Evolutionary conservation across 169 alveolate species (phyloP), one percentile per base, ranked within the genome.

Genomic region (Eimeria sp.): DNA sequence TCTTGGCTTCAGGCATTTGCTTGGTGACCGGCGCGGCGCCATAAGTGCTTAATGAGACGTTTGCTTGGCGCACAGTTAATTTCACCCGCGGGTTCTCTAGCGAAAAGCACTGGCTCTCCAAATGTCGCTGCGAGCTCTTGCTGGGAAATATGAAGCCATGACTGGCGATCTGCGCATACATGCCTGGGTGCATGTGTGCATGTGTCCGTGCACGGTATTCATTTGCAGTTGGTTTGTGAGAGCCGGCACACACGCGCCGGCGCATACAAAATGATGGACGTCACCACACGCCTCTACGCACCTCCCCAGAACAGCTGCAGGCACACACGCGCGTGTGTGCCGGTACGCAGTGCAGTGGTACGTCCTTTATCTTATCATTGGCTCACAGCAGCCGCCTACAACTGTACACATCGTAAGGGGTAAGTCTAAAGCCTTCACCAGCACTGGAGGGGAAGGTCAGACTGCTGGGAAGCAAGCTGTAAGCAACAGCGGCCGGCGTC

Each of bases 1-100:
- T 7, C 27, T 10, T 83, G 40, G 3, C n/a, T 20, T 51, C 20
- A 83, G 91, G 91, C 45, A 40, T 57, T n/a, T 83, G 91, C 40
- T 83, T 83, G 58, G 91, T 83, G 76, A 54, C 91, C 34, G 91
- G 91, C 73, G 43, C 76, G 34, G 76, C 91, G 47, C 91, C 91
- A 25, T 83, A 43, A 83, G 47, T 10, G 47, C 45, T 11, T 4
- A 78, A 9, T 45, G 54, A 54, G 57, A 51, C 51, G 83, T 43
- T 16, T 40, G 83, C 83, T 30, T 73, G 83, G 54, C 34, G 30
- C 18, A 54, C 83, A 73, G 57, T 34, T 18, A n/a, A 14, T 73
- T 34, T 57, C 83, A 14, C 40, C 4, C 14, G 51, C 54, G 2
- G 54, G 30, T 18, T 70, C 25, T 16, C 83, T 16, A 11, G 57